Percentiles rank a stretch among this genome's conserved stretches.
These are phyloP conservation scores for Mycena floridula DNA, from an alignment of 768 basidiomycete genomes.

Conservation along the genomic window DNA sequence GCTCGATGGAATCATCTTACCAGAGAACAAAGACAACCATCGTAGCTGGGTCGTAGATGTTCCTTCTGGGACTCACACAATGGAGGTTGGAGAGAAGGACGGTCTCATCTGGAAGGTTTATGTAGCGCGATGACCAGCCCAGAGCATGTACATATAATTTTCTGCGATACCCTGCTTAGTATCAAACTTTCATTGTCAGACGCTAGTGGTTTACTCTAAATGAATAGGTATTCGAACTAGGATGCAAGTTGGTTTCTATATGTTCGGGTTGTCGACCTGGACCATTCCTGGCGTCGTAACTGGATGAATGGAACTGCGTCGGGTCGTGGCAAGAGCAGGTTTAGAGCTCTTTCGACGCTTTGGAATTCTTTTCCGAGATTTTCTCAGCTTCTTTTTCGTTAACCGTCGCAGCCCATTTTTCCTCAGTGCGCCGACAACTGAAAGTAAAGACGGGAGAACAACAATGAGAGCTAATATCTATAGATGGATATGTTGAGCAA, in stretches of 20 bases:
- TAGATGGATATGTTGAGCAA: not conserved
- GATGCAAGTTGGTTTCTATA: too few species aligned
- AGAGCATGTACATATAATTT: too few species aligned
- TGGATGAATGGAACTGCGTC: too few species aligned
- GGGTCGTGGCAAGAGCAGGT: too few species aligned
- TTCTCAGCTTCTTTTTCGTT: slow-evolving; percentile 16
- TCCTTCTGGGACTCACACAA: slow-evolving; percentile 48
- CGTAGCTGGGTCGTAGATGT: slow-evolving; percentile 62
- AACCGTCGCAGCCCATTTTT: slow-evolving; percentile 25
- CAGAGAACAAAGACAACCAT: slow-evolving; percentile 36
- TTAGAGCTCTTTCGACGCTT: too few species aligned
- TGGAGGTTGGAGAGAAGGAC: slow-evolving; percentile 72
- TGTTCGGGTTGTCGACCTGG: too few species aligned
- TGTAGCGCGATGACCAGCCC: slow-evolving; percentile 40
- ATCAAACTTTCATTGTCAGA: too few species aligned
- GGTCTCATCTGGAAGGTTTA: slow-evolving; percentile 70
- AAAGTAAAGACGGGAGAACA: slow-evolving; percentile 31
- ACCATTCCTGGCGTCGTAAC: too few species aligned
- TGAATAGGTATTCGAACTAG: too few species aligned
- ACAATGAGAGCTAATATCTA: slow-evolving; percentile 35
- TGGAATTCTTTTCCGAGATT: slow-evolving; percentile 5
- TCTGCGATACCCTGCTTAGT: too few species aligned
- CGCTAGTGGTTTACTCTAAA: too few species aligned
- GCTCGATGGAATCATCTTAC: slow-evolving; percentile 50
- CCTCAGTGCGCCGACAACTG: slow-evolving; percentile 24